Percentiles rank a stretch among this genome's conserved stretches.
Evolutionary conservation across 441 rosid species (phyloP).

Genomic region (Breynia disticha): DNA sequence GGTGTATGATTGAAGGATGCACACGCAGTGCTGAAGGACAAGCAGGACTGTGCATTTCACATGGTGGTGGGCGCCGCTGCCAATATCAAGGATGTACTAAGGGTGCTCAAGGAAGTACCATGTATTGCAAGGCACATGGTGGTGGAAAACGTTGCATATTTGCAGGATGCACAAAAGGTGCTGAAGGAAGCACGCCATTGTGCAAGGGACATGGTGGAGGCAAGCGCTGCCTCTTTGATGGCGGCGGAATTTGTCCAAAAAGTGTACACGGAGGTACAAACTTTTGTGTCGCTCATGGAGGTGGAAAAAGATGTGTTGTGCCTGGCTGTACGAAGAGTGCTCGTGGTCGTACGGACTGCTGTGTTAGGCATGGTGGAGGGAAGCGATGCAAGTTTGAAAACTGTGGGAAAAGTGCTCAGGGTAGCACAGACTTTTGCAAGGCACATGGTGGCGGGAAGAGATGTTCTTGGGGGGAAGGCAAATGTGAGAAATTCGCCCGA

Average conservation of each 20-base stretch:
- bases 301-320: slow-evolving; percentile 84
- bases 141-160: slow-evolving; percentile 95
- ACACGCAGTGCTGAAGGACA: slow-evolving; percentile 90
- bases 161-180: slow-evolving; percentile 82
- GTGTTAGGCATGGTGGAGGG: slow-evolving; percentile 92
- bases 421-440: slow-evolving; percentile 90
- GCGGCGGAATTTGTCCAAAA: slow-evolving; percentile 92
- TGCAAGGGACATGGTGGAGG: slow-evolving; percentile 99
- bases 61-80: slow-evolving; percentile 95
- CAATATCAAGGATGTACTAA: slow-evolving; percentile 45
- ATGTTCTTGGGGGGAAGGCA: slow-evolving; percentile 67
- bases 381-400: slow-evolving; percentile 59
- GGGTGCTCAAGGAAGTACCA: slow-evolving; percentile 92
- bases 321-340: slow-evolving; percentile 87
- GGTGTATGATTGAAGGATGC: slow-evolving; percentile 76
- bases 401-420: slow-evolving; percentile 95
- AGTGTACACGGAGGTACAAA: slow-evolving; percentile 93
- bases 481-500: slow-evolving; percentile 90
- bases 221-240: slow-evolving; percentile 79
- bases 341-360: slow-evolving; percentile 83
- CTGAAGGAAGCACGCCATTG: slow-evolving; percentile 89
- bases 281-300: slow-evolving; percentile 93
- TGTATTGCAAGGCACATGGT: slow-evolving; percentile 91
- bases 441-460: slow-evolving; percentile 93
- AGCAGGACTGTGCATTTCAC: slow-evolving; percentile 88